phyloP scores from a whole-genome alignment of 2,329 filamentous ascomycete species.

The Aureobasidium subglaciale region DNA sequence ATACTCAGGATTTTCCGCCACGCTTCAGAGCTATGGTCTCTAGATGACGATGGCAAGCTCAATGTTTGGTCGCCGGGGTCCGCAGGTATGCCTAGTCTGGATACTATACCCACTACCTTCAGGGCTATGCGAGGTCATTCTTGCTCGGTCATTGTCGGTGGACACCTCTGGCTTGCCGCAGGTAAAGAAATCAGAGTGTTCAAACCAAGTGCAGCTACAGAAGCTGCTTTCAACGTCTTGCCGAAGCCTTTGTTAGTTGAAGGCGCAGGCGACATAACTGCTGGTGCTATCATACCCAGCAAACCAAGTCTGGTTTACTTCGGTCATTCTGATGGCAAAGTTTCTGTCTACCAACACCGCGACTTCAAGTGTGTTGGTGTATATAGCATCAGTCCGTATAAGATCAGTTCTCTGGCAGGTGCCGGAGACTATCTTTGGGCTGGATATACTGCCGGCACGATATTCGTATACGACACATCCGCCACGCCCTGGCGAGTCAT shows the following conservation, averaged over 20 bases:
- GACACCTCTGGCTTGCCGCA: constrained; percentile 78
- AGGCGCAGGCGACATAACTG: constrained; percentile 78
- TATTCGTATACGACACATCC: constrained; percentile 83
- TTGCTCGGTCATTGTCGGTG: constrained; percentile 80
- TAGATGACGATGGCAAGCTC: constrained; percentile 82
- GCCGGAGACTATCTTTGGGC: constrained; percentile 84
- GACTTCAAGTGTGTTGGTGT: constrained; percentile 73
- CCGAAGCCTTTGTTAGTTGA: constrained; percentile 63
- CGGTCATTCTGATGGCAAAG: constrained; percentile 87
- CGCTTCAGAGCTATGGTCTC: constrained; percentile 83
- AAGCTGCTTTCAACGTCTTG: constrained; percentile 66
- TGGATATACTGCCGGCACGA: constrained; percentile 87
- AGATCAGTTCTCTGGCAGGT: constrained; percentile 80
- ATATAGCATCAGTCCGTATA: constrained; percentile 84
- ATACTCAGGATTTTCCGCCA: constrained; percentile 81
- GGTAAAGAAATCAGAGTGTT: constrained; percentile 86
- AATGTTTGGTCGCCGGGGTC: constrained; percentile 80
- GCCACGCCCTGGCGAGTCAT: constrained; percentile 79
- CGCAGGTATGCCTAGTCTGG: constrained; percentile 67
- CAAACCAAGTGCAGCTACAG: constrained; percentile 61
- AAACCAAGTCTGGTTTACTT: constrained; percentile 78
- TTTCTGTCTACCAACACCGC: constrained; percentile 79
- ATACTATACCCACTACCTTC: constrained; percentile 67
- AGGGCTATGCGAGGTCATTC: constrained; percentile 74
- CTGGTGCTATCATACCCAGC: constrained; percentile 66